Conservation (phyloP, 2,329 filamentous ascomycete species). For the Xylaria sp. region DNA sequence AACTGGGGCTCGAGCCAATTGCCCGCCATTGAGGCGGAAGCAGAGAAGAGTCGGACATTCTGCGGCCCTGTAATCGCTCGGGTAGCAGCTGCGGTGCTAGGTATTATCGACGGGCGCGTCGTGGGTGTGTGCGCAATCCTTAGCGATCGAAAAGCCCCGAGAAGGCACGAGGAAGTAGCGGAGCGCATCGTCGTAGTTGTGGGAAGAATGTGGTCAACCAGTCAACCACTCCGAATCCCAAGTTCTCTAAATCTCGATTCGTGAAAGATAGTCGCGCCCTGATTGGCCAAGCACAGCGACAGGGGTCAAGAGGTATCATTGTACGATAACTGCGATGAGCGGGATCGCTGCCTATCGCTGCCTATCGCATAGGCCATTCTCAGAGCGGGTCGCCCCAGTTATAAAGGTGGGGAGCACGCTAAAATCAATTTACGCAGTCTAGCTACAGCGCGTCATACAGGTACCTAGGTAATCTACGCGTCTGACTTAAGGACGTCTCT, state of each 20-base stretch:
- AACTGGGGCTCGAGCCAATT: constrained; percentile 86
- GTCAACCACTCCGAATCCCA: constrained; percentile 11
- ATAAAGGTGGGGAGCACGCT: not conserved
- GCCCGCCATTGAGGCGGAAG: constrained; percentile 67
- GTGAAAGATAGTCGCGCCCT: constrained; percentile 18
- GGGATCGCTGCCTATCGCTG: constrained; percentile 1
- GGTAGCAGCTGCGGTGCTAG: constrained; percentile 48
- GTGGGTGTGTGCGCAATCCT: constrained; percentile 57
- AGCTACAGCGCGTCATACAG: constrained; percentile 37
- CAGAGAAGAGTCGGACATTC: constrained; percentile 76
- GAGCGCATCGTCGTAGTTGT: constrained; percentile 59
- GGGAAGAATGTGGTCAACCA: constrained; percentile 28
- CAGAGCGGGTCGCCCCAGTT: not conserved
- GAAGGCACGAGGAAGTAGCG: constrained; percentile 57
- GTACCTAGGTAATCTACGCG: constrained; percentile 37
- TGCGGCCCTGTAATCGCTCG: constrained; percentile 52
- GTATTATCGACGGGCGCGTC: constrained; percentile 52
- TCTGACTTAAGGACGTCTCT: constrained; percentile 19
- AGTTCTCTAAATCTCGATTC: constrained; percentile 17
- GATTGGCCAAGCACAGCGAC: constrained; percentile 26
- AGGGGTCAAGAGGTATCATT: not conserved
- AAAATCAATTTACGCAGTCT: constrained; percentile 13
- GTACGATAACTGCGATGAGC: constrained; percentile 1
- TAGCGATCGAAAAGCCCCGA: constrained; percentile 64
- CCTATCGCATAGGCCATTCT: not conserved